Base-by-base conservation (phyloP, 768 basidiomycete species). In the Mrakia hoshinonis region DNA sequence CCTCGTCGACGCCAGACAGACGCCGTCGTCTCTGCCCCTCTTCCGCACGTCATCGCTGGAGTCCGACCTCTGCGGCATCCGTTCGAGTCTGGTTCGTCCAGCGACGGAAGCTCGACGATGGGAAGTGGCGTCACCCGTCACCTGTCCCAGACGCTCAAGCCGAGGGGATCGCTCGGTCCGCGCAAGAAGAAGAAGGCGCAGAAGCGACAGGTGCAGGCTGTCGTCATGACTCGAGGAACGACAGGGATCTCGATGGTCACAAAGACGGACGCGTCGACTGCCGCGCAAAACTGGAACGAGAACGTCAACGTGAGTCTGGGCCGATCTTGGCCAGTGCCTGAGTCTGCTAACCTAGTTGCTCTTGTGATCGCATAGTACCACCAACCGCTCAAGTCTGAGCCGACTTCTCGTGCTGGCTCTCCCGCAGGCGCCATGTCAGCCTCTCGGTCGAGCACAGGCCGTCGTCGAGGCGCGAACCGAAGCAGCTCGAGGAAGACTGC, bases 281-380 rank as follows among this genome's bases (percentile, higher is more conserved):
- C 49, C 7, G 70, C 70, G 15, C 64, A 66, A 65, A 65, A 66
- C 22, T 72, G 70, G 70, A 72, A 72, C 58, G 55, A 72, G 31
- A 67, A 67, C 34, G 63, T 67, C 24, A 55, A 55, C 52, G 65
- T 72, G 31, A 48, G 69, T 70, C 31, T 34, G 5, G 0, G 5
- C 46, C 29, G 0, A 22, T 26, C 4, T 13, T 22, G 12, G 34
- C 34, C 10, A 4, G 34, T 9, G 51, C 15, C 31, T n/a, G 22
- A 46, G 26, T 68, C 38, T 12, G 1, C 39, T 31, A 1, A 3
- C 26, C 26, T 12, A 13, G n/a, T 6, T 54, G 46, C 66, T 38
- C 34, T 58, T 22, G 10, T 39, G 1, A 15, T 5, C 18, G 15
- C 22, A n/a, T 26, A 46, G 7, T 54, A 68, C 36, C 43, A 55